A percentile compares a stretch with the other conserved stretches of the same genome.
phyloP scores from a whole-genome alignment of 495 filamentous ascomycete genomes.

The Aspergillus ostianus region DNA sequence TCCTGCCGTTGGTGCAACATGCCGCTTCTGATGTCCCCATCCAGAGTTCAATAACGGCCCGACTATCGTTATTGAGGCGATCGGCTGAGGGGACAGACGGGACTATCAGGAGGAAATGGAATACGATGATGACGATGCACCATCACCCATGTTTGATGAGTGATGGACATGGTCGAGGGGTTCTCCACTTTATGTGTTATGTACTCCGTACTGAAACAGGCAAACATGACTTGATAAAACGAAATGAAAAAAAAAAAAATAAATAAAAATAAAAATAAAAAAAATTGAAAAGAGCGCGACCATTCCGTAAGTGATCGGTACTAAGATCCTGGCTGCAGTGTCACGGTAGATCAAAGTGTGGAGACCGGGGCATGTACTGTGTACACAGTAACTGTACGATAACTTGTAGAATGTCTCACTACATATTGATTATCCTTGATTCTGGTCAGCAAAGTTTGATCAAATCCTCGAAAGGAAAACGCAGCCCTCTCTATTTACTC shows the following conservation, averaged over 20 bases:
- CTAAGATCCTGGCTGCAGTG: slow-evolving; percentile 14
- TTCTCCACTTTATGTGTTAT: slow-evolving; percentile 12
- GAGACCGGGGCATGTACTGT: slow-evolving; percentile 7
- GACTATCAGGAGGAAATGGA: slow-evolving; percentile 1
- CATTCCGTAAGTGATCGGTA: slow-evolving; percentile 2
- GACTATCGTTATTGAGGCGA: not conserved
- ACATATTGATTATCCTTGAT: no score
- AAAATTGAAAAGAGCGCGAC: not conserved
- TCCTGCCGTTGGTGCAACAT: not conserved
- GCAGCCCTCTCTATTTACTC: no score
- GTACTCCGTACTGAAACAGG: slow-evolving; percentile 10
- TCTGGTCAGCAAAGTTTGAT: no score
- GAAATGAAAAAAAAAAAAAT: not conserved
- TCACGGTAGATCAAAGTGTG: slow-evolving; percentile 19
- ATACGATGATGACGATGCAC: slow-evolving; percentile 7
- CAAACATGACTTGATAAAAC: slow-evolving; percentile 3
- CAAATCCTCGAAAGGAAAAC: no score
- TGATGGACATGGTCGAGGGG: slow-evolving; percentile 8
- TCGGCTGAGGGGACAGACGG: slow-evolving; percentile 7
- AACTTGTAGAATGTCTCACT: no score
- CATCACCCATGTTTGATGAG: slow-evolving; percentile 9
- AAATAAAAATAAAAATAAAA: not conserved
- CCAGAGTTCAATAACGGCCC: not conserved
- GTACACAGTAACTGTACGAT: no score
- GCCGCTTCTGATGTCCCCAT: not conserved